Percentiles rank a stretch among this genome's conserved stretches.
These are phyloP conservation scores for Vicia sativa DNA, from an alignment of 306 rosid genomes.

Conservation along the genomic window DNA sequence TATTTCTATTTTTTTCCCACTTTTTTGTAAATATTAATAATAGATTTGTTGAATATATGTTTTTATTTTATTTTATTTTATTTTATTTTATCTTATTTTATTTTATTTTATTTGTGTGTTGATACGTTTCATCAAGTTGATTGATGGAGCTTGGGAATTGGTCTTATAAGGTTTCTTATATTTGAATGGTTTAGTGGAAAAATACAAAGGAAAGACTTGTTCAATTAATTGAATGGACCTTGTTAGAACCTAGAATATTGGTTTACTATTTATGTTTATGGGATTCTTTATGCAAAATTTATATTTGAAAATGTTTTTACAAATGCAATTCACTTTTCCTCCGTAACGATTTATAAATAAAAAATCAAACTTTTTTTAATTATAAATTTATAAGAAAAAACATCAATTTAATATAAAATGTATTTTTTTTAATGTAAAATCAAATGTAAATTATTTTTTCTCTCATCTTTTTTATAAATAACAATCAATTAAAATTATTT, in stretches of 20 bases:
- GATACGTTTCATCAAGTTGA: conserved; percentile 2
- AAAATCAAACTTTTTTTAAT: too few relatives aligned
- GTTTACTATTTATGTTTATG: neutral
- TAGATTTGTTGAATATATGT: conserved; percentile 16
- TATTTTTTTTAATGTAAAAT: too few relatives aligned
- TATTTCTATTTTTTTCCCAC: conserved; percentile 2
- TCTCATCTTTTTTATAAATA: too few relatives aligned
- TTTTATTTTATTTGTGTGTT: neutral
- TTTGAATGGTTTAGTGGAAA: conserved; percentile 28
- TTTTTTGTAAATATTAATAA: conserved; percentile 39
- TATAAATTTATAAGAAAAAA: too few relatives aligned
- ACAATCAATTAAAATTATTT: too few relatives aligned
- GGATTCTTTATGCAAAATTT: neutral
- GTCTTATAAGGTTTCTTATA: conserved; percentile 5
- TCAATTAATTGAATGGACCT: conserved; percentile 18
- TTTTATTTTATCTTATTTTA: neutral
- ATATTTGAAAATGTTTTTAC: neutral
- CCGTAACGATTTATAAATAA: too few relatives aligned
- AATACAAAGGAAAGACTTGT: neutral
- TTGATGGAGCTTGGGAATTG: conserved; percentile 4
- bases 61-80: conserved; percentile 1
- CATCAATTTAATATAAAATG: too few relatives aligned
- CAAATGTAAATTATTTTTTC: too few relatives aligned
- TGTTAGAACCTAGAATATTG: neutral
- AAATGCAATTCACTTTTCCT: too few relatives aligned